A percentile compares a stretch with the other conserved stretches of the same genome.
phyloP scores from a whole-genome alignment of 352 stramenopile species.

The Pythium volutum region DNA sequence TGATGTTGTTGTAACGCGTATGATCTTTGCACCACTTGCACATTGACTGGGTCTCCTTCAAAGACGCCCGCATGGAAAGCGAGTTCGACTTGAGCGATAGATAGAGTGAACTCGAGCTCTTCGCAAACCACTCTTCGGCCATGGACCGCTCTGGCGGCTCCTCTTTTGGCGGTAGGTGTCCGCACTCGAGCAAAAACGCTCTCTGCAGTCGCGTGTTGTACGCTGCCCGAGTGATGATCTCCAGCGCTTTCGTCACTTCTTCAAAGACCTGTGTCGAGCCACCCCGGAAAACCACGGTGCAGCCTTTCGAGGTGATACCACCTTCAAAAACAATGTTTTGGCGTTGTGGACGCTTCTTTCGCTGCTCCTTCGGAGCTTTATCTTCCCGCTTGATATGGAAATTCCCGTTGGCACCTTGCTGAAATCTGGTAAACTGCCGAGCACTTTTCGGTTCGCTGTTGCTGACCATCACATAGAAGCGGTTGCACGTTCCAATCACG shows the following conservation, averaged over 20 bases:
- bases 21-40: constrained; percentile 84
- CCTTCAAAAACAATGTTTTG: constrained; percentile 89
- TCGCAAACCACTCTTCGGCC: constrained; percentile 78
- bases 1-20: constrained; percentile 84
- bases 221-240: constrained; percentile 52
- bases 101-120: constrained; percentile 79
- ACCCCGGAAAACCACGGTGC: constrained; percentile 79
- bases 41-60: constrained; percentile 79
- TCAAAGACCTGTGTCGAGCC: constrained; percentile 58
- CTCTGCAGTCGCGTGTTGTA: constrained; percentile 85
- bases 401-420: constrained; percentile 26
- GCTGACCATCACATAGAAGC: constrained; percentile 83
- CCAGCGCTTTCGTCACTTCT: constrained; percentile 65
- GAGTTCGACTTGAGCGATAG: constrained; percentile 86
- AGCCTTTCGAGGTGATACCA: constrained; percentile 64
- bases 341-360: constrained; percentile 59
- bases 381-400: constrained; percentile 17
- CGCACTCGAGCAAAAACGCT: constrained; percentile 51
- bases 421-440: constrained; percentile 44
- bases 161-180: constrained; percentile 52
- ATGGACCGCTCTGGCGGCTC: constrained; percentile 51
- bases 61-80: constrained; percentile 72
- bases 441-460: constrained; percentile 75
- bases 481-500: constrained; percentile 74
- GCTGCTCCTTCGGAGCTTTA: constrained; percentile 8